These are phyloP conservation scores for Trichophaea hybrida DNA, from an alignment of 2,329 filamentous ascomycete genomes.

Conservation along the genomic window DNA sequence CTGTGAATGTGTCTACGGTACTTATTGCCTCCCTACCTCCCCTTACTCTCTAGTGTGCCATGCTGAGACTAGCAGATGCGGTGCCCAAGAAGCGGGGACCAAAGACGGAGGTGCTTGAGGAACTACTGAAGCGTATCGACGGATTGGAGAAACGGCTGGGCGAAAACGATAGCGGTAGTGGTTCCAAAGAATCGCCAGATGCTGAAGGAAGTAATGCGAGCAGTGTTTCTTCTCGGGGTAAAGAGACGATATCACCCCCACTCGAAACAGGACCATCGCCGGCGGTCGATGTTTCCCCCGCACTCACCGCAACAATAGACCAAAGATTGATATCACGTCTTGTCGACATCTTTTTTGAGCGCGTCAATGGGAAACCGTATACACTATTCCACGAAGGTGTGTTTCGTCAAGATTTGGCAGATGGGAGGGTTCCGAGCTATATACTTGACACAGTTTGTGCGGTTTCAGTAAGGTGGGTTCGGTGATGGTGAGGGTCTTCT, in stretches of 20 bases:
- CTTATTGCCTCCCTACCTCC: background rate
- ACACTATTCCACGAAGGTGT: constrained; percentile 65
- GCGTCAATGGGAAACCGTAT: constrained; percentile 69
- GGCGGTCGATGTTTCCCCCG: background rate
- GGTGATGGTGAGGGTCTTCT: constrained; percentile 16
- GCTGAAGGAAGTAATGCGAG: background rate
- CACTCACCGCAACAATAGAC: background rate
- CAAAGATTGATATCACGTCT: constrained; percentile 10
- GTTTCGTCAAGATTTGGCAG: constrained; percentile 55
- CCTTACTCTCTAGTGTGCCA: background rate
- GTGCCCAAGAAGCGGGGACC: constrained; percentile 80
- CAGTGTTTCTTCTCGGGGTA: background rate
- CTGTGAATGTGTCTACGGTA: constrained; percentile 78
- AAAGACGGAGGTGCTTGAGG: constrained; percentile 79
- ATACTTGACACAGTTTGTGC: constrained; percentile 46
- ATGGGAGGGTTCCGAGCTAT: constrained; percentile 48
- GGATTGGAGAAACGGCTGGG: constrained; percentile 69
- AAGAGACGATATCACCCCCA: background rate
- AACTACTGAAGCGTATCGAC: constrained; percentile 69
- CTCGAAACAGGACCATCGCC: background rate
- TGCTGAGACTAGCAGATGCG: constrained; percentile 45
- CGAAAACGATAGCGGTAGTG: constrained; percentile 41
- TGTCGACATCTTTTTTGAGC: constrained; percentile 64
- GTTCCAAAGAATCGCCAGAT: background rate
- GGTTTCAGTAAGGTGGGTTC: constrained; percentile 44